Conservation (phyloP, 1,139 yeast species). For the Magnusiomyces paraingens region DNA sequence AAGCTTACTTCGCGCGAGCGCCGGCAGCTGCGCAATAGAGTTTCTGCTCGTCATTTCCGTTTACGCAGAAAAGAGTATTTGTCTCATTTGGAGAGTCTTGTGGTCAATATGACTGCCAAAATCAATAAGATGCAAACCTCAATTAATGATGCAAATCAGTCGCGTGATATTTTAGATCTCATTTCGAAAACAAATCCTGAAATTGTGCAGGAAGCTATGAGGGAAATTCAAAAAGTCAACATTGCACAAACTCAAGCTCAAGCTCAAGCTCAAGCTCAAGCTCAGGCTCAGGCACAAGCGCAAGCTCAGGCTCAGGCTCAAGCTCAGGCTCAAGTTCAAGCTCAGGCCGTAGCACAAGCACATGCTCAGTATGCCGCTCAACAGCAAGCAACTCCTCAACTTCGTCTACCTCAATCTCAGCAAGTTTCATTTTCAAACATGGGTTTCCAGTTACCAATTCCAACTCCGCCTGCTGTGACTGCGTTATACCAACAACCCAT, state of each 20-base stretch:
- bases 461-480: neutral
- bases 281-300: neutral
- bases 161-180: conserved; percentile 10
- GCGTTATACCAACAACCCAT: neutral
- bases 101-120: conserved; percentile 24
- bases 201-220: conserved; percentile 11
- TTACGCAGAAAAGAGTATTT: conserved; percentile 33
- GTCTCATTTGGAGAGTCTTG: conserved; percentile 28
- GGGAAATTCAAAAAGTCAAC: conserved; percentile 1
- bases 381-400: too few relatives aligned
- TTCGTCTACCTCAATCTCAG: too few relatives aligned
- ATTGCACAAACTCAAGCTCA: conserved; percentile 2
- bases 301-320: neutral
- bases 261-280: conserved; percentile 2
- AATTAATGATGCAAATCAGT: conserved; percentile 18
- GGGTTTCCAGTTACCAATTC: neutral
- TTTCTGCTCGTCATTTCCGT: conserved; percentile 32
- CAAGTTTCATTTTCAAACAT: neutral
- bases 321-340: too few relatives aligned
- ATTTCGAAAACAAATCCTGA: neutral
- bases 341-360: too few relatives aligned
- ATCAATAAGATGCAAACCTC: conserved; percentile 20
- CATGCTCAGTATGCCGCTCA: too few relatives aligned
- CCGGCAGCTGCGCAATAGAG: conserved; percentile 31
- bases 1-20: conserved; percentile 29